A percentile compares a stretch with the other conserved stretches of the same genome.
phyloP scores from a whole-genome alignment of 2,329 filamentous ascomycete genomes.

The Monilinia fructicola region DNA sequence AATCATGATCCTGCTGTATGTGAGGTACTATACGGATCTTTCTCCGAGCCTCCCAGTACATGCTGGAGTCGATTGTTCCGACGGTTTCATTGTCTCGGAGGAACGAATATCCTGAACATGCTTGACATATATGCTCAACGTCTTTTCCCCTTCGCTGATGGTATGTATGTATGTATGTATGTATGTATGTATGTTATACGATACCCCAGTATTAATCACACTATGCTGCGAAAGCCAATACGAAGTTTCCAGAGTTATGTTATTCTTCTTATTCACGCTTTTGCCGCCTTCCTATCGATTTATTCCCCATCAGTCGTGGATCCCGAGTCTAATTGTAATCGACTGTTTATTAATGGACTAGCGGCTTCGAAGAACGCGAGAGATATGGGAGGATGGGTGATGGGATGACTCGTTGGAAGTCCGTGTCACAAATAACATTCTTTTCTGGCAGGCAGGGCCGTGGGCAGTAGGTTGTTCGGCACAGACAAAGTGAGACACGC shows the following conservation, averaged over 20 bases:
- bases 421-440: conserved; percentile 21
- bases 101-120: conserved; percentile 22
- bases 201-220: background rate
- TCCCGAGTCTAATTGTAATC: conserved; percentile 19
- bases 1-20: conserved; percentile 13
- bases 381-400: conserved; percentile 14
- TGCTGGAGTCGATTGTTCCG: conserved; percentile 9
- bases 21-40: conserved; percentile 21
- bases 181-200: background rate
- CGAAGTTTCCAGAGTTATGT: background rate
- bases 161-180: too few species aligned
- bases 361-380: conserved; percentile 16
- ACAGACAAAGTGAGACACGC: conserved; percentile 14
- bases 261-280: conserved; percentile 32
- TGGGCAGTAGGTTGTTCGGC: conserved; percentile 1
- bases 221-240: background rate
- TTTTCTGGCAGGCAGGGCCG: conserved; percentile 8
- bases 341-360: conserved; percentile 3
- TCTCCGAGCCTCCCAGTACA: conserved; percentile 17
- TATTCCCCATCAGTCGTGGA: background rate
- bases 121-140: conserved; percentile 13
- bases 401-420: conserved; percentile 18
- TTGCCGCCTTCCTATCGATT: conserved; percentile 33
- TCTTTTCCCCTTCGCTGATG: conserved; percentile 8
- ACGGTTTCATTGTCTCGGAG: conserved; percentile 19